Evolutionary conservation across 2,329 filamentous ascomycete species (phyloP), one percentile per base, ranked within the genome.

Genomic region (Neofusicoccum cordaticola): DNA sequence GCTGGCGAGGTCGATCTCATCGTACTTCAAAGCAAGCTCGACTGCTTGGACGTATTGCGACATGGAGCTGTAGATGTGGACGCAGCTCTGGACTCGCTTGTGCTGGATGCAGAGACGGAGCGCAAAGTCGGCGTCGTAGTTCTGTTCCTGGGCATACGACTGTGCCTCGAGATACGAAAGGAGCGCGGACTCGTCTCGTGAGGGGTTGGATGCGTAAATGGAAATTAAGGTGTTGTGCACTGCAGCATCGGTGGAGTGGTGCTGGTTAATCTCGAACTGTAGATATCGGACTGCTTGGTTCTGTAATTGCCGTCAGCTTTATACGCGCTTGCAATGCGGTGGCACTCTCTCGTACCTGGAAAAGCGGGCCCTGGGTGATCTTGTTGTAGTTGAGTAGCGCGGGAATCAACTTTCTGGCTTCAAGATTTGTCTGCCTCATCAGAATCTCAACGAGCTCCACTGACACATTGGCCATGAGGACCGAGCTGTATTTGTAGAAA

Each of bases 1-100:
- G 31, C 92, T 89, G 1, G 95, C 95, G 6, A 98, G 88, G 67
- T 97, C 93, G 57, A 97, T 87, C 73, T 97, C 90, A 70, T 93
- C 86, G 75, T 98, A 92, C 52, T 93, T 91, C 39, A 99, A 84
- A 0, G 95, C 95, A 4, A 99, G 85, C 72, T 97, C 92, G 3
- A 99, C 95, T 1, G 94, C 94, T 76, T 96, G 92, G 17, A 92
- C 86, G 74, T 96, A 97, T 76, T 98, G 93, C 0, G 90, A 90
- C 94, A 99, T 99, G 67, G 89, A 91, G 64, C 91, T 96, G 81
- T 98, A 99, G 67, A 99, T 97, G 77, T 98, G 93, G 4, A 98
- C 94, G 73, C 93, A 97, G 13, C 92, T 96, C 68, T 97, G 88
- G 1, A 97, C 93, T 50, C 95, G 90, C 69, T 93, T 89, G 78